phyloP scores from a whole-genome alignment of 768 basidiomycete species.

The Xanthoconium purpureum region DNA sequence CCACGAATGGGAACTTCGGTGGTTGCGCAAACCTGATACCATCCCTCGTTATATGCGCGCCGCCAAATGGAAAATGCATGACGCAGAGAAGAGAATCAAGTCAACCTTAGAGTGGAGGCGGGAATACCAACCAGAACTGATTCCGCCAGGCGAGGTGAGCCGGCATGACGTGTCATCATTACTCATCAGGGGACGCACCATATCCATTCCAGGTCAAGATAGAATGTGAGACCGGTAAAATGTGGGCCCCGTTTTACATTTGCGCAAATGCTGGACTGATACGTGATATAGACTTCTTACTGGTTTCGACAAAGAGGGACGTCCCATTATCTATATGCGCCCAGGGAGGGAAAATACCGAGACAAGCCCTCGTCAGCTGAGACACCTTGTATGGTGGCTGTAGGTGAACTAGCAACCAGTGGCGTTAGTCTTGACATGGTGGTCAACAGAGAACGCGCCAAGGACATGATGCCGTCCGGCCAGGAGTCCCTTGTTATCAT shows the following conservation, averaged over 20 bases:
- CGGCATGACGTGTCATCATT: neutral
- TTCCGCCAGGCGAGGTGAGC: conserved; percentile 68
- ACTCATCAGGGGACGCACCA: neutral
- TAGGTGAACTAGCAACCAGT: conserved; percentile 37
- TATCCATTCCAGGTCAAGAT: conserved; percentile 49
- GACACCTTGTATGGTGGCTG: conserved; percentile 86
- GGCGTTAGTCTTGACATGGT: conserved; percentile 5
- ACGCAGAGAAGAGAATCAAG: conserved; percentile 76
- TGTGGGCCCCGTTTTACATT: conserved; percentile 45
- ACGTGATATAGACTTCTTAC: conserved; percentile 59
- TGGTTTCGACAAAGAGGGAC: conserved; percentile 81
- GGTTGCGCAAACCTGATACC: conserved; percentile 68
- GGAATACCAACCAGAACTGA: conserved; percentile 82
- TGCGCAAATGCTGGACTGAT: neutral
- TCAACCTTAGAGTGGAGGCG: conserved; percentile 81
- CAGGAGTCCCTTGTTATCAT: conserved; percentile 82
- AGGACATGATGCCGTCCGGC: conserved; percentile 82
- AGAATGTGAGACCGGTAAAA: conserved; percentile 84
- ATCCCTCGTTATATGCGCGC: conserved; percentile 76
- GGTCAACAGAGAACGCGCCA: conserved; percentile 72
- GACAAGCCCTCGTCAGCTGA: conserved; percentile 70
- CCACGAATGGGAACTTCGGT: conserved; percentile 71
- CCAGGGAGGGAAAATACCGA: conserved; percentile 86
- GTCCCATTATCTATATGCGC: conserved; percentile 88
- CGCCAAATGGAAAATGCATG: conserved; percentile 75